Base-by-base conservation (phyloP, 371 early-diverging fungal genomes). In the Basidiobolus meristosporus region DNA sequence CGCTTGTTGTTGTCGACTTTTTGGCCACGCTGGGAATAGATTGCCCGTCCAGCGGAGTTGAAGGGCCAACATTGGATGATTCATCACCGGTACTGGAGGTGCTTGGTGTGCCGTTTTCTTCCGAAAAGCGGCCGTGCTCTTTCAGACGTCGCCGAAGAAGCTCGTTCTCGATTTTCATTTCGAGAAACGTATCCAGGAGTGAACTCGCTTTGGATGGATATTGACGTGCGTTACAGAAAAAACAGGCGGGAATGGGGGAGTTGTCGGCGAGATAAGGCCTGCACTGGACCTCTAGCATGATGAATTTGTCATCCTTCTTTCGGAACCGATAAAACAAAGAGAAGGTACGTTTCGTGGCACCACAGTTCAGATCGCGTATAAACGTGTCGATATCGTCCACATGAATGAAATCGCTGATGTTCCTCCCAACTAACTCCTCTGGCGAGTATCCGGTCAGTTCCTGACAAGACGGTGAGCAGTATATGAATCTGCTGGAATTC, bases 351-450 rank as follows among this genome's bases (percentile, higher is more conserved):
- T 57, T 53, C 1, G 53, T 54, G 21, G 62, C 61, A 2, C 65
- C 54, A 47, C 59, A 43, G 41, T 62, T 60, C 33, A 63, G 59
- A 35, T 60, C 66, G 29, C 58, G 44, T 14, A 57, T 51, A 40
- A 63, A 61, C n/a, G 58, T 56, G 43, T 63, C 63, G 28, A 62
- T 53, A 39, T 73, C 74, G 36, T 70, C 70, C 2, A 64, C 57
- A 42, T 78, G 75, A 4, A 73, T 40, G 48, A 68, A 66, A 22
- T 70, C 69, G 19, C 59, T 54, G 15, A 78, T 36, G 7, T 53
- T 50, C 5, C 59, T 55, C 3, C 69, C 70, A 1, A 66, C 53
- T 16, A 74, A 47, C 32, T 77, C 75, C n/a, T 65, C 65, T 0
- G 67, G 63, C 6, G 60, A 39, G 44, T 67, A 70, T 0, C 72